Percentiles rank a stretch among this genome's conserved stretches.
phyloP scores from a whole-genome alignment of 1,284 basidiomycete genomes.

The Meira nashicola region DNA sequence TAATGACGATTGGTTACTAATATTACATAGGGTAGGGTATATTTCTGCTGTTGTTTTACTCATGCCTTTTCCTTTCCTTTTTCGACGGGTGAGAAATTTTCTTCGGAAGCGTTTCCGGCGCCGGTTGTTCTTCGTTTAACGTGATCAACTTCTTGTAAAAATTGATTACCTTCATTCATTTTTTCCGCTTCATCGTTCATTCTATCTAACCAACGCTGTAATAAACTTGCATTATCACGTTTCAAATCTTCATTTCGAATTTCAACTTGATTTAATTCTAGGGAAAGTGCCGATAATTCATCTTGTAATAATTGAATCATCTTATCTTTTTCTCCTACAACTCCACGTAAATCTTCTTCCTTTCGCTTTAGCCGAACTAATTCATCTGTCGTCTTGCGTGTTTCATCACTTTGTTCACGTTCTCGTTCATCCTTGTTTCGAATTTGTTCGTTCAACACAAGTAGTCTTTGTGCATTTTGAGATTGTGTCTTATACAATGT shows the following conservation, averaged over 20 bases:
- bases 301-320: conserved; percentile 89
- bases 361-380: conserved; percentile 59
- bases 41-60: too few species aligned
- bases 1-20: too few species aligned
- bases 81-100: too few species aligned
- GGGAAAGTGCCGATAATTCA: conserved; percentile 54
- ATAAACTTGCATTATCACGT: conserved; percentile 85
- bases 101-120: too few species aligned
- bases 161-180: conserved; percentile 69
- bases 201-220: conserved; percentile 61
- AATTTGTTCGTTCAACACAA: conserved; percentile 87
- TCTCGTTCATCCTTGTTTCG: conserved; percentile 82
- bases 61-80: too few species aligned
- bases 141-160: conserved; percentile 10
- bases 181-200: conserved; percentile 87
- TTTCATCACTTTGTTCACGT: conserved; percentile 69
- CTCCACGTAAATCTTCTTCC: conserved; percentile 61
- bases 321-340: conserved; percentile 72
- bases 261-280: conserved; percentile 79
- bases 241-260: conserved; percentile 77
- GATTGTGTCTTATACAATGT: conserved; percentile 93
- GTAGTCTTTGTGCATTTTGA: conserved; percentile 84
- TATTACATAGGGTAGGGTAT: too few species aligned
- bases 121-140: too few species aligned
- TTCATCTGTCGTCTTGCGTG: conserved; percentile 69